Conservation (phyloP, 495 filamentous ascomycete genomes). For the Cairneyella variabilis region DNA sequence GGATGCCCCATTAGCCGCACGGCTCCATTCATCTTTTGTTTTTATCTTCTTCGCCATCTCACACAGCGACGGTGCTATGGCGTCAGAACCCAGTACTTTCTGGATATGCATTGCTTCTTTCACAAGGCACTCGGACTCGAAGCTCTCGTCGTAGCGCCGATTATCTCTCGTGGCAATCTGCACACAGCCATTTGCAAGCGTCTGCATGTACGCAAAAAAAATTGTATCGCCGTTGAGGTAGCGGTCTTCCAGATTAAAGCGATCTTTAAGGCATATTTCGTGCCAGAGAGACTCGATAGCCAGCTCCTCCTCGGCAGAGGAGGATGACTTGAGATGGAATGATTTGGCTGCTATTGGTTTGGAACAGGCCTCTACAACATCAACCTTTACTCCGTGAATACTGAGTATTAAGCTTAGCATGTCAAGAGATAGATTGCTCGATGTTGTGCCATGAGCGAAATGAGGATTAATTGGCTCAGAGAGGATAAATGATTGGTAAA, state of each 20-base stretch:
- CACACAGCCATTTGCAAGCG: constrained; percentile 23
- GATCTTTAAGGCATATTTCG: neutral
- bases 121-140: constrained; percentile 8
- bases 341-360: neutral
- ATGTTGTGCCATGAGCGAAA: constrained; percentile 2
- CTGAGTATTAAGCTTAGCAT: neutral
- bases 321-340: constrained; percentile 6
- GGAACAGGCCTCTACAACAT: constrained; percentile 7
- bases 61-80: constrained; percentile 6
- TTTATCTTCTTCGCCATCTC: constrained; percentile 8
- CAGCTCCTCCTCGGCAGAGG: neutral
- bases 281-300: constrained; percentile 7
- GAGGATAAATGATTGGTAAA: constrained; percentile 7
- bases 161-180: constrained; percentile 6
- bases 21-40: constrained; percentile 22
- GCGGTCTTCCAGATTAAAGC: constrained; percentile 2
- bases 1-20: constrained; percentile 18
- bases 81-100: constrained; percentile 8
- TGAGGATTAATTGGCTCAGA: constrained; percentile 11
- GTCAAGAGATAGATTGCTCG: neutral
- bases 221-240: constrained; percentile 11
- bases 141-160: constrained; percentile 12
- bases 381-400: constrained; percentile 7
- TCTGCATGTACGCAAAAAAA: constrained; percentile 27
- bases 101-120: constrained; percentile 4